Conservation (phyloP, 2,329 filamentous ascomycete genomes). For the Beauveria sp. region DNA sequence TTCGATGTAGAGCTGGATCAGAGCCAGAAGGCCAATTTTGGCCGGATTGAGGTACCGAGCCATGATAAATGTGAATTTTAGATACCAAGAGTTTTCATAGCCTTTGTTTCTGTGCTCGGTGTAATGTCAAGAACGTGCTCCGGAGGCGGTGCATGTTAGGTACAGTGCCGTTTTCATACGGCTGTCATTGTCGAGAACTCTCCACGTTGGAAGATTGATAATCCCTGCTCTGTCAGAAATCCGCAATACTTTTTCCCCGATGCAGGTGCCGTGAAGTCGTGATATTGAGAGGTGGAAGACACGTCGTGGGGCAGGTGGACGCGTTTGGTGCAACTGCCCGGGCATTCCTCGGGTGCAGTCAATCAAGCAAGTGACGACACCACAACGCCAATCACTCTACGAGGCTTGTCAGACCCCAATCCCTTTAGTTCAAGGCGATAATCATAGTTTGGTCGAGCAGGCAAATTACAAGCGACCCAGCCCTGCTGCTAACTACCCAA, state of each 20-base stretch:
- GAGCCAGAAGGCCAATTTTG: constrained; percentile 72
- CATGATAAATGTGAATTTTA: constrained; percentile 41
- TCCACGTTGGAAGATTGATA: no score
- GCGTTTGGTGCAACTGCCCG: constrained; percentile 8
- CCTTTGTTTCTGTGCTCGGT: not conserved
- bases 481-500: not conserved
- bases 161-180: not conserved
- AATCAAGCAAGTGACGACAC: not conserved
- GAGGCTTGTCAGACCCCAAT: not conserved
- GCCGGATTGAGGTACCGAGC: constrained; percentile 81
- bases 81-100: no score
- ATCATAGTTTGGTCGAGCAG: no score
- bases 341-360: constrained; percentile 11
- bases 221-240: not conserved
- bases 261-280: not conserved
- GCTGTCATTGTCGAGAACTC: not conserved
- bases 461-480: no score
- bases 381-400: not conserved
- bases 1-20: constrained; percentile 76
- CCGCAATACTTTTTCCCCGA: no score
- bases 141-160: not conserved
- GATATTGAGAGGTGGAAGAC: not conserved
- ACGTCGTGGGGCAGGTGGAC: constrained; percentile 11
- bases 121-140: not conserved
- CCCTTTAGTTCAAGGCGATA: not conserved